phyloP scores from a whole-genome alignment of 1,284 basidiomycete genomes.

The Ceratobasidium papillatum region DNA sequence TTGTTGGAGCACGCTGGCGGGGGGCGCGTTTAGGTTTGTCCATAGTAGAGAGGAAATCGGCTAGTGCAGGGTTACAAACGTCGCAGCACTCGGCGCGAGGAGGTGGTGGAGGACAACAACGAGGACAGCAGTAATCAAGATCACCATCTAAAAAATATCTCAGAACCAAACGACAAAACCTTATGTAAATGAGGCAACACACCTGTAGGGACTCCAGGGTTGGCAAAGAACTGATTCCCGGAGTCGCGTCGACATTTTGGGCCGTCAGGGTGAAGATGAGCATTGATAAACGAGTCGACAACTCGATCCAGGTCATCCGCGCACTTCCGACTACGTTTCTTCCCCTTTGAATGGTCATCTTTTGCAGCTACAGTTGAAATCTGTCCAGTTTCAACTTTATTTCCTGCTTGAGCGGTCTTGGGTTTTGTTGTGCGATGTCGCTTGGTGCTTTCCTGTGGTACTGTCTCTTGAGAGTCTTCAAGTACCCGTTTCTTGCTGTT shows the following conservation, averaged over 20 bases:
- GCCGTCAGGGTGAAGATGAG: neutral
- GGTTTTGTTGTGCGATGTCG: neutral
- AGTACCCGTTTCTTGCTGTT: neutral
- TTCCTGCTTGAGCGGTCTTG: too few relatives aligned
- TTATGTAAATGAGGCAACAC: neutral
- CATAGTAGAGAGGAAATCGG: too few relatives aligned
- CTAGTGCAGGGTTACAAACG: neutral
- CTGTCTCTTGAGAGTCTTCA: neutral
- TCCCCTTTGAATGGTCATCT: neutral
- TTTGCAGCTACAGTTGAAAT: neutral
- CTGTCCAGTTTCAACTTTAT: too few relatives aligned
- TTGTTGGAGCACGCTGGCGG: neutral
- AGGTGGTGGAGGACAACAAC: slow-evolving; percentile 9
- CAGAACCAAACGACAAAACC: neutral
- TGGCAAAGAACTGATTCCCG: slow-evolving; percentile 7
- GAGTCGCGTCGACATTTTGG: neutral
- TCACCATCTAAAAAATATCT: neutral
- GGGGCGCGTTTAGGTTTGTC: too few relatives aligned
- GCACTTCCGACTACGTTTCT: neutral
- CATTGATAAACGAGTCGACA: neutral
- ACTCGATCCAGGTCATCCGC: neutral
- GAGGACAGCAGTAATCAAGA: neutral
- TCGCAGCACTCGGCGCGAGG: slow-evolving; percentile 20
- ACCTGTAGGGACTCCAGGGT: neutral
- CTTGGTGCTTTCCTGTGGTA: neutral